These are phyloP conservation scores for Calonectria leucothoes DNA, from an alignment of 2,329 filamentous ascomycete species.

Conservation along the genomic window DNA sequence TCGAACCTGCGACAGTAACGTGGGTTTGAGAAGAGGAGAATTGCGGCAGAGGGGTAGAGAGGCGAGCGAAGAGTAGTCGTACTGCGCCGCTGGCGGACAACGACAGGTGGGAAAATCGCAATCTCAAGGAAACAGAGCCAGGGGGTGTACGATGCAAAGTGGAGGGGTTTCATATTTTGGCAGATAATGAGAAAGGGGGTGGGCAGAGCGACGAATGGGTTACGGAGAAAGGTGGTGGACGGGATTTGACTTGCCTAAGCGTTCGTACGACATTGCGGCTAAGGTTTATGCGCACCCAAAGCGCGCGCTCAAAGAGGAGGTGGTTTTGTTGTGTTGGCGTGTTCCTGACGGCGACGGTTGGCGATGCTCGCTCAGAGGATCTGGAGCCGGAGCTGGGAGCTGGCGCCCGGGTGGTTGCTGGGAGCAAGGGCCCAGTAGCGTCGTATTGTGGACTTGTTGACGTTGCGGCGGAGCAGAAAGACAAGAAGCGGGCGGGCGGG, in stretches of 20 bases:
- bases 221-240: conserved; percentile 17
- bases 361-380: neutral
- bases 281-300: conserved; percentile 38
- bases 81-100: conserved; percentile 11
- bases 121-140: conserved; percentile 24
- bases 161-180: conserved; percentile 36
- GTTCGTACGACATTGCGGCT: conserved; percentile 77
- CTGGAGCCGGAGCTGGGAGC: neutral
- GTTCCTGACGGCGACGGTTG: neutral
- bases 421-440: conserved; percentile 25
- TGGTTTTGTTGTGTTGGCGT: conserved; percentile 24
- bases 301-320: conserved; percentile 28
- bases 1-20: conserved; percentile 23
- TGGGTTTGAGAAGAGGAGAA: neutral
- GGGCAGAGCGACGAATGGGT: conserved; percentile 30
- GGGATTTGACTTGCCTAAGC: conserved; percentile 68
- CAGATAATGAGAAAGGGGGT: conserved; percentile 33
- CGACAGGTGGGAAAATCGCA: conserved; percentile 11
- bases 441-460: conserved; percentile 21
- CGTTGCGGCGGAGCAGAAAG: conserved; percentile 14
- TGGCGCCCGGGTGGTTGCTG: conserved; percentile 34
- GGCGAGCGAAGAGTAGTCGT: neutral
- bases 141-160: conserved; percentile 31
- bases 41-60: neutral
- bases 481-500: neutral